Conservation (phyloP, 805 yeast genomes). For the Nakazawaea ishiwadae region DNA sequence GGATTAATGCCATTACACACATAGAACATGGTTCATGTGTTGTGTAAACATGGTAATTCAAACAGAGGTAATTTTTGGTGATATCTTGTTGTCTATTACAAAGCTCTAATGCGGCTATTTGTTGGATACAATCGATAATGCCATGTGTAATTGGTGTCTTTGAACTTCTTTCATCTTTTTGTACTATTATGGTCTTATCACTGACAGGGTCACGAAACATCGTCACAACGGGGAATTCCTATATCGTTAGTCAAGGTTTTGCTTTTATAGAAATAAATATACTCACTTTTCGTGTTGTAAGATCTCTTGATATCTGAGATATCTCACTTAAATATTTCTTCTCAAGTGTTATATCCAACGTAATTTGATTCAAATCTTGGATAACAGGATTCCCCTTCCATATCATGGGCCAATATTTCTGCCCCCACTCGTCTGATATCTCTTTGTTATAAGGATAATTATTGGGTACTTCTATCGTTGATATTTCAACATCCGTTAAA, state of each 20-base stretch:
- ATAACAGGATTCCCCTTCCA: conserved; percentile 92
- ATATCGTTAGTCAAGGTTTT: too few species aligned
- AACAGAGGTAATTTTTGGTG: conserved; percentile 59
- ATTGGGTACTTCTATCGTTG: conserved; percentile 42
- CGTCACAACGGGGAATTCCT: conserved; percentile 46
- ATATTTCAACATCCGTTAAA: conserved; percentile 11
- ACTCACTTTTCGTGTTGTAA: too few species aligned
- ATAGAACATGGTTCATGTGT: conserved; percentile 96
- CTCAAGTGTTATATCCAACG: conserved; percentile 43
- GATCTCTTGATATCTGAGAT: conserved; percentile 26
- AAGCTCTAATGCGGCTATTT: conserved; percentile 55
- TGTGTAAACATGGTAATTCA: conserved; percentile 72
- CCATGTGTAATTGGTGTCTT: conserved; percentile 65
- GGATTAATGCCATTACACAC: conserved; percentile 96
- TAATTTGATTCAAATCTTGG: conserved; percentile 60
- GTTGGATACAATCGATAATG: conserved; percentile 64
- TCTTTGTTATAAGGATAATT: conserved; percentile 70
- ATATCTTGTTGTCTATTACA: too few species aligned
- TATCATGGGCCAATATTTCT: conserved; percentile 74
- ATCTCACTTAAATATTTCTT: conserved; percentile 25
- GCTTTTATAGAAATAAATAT: too few species aligned
- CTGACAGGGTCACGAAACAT: conserved; percentile 57
- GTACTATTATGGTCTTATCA: conserved; percentile 32
- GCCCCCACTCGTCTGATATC: conserved; percentile 61
- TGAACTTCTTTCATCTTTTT: conserved; percentile 34